Evolutionary conservation across 2,329 filamentous ascomycete species (phyloP).

Genomic region (Paecilomyces formosus): DNA sequence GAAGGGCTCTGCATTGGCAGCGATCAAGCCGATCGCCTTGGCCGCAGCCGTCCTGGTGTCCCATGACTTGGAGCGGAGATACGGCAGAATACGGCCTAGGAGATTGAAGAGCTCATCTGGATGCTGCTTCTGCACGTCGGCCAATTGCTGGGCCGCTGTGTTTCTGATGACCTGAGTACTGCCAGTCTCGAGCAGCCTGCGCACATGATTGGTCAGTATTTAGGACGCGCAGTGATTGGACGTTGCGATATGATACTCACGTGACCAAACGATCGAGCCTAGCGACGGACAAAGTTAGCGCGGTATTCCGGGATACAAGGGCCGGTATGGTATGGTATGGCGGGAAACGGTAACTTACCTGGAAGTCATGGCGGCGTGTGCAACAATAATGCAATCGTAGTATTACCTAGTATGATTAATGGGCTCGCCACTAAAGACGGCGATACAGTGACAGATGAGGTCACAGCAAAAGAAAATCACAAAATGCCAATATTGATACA

Average conservation of each 20-base stretch:
- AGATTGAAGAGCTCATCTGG: conserved; percentile 97
- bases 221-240: neutral
- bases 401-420: conserved; percentile 4
- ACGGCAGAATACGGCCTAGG: conserved; percentile 87
- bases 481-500: conserved; percentile 5
- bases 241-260: conserved; percentile 48
- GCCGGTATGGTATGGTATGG: conserved; percentile 8
- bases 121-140: conserved; percentile 96
- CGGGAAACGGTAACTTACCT: conserved; percentile 24
- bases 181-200: conserved; percentile 88
- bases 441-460: conserved; percentile 3
- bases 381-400: neutral
- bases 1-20: conserved; percentile 78
- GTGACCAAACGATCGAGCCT: conserved; percentile 82
- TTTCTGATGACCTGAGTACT: conserved; percentile 94
- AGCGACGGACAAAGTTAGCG: conserved; percentile 24
- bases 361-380: conserved; percentile 30
- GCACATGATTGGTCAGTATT: conserved; percentile 17
- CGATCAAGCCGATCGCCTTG: conserved; percentile 89
- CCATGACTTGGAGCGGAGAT: conserved; percentile 91
- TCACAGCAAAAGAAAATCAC: conserved; percentile 7
- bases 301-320: conserved; percentile 1
- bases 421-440: neutral
- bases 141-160: conserved; percentile 92
- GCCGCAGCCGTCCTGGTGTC: conserved; percentile 90